phyloP scores from a whole-genome alignment of 2,329 filamentous ascomycete species.

The Fusarium xyrophilum region DNA sequence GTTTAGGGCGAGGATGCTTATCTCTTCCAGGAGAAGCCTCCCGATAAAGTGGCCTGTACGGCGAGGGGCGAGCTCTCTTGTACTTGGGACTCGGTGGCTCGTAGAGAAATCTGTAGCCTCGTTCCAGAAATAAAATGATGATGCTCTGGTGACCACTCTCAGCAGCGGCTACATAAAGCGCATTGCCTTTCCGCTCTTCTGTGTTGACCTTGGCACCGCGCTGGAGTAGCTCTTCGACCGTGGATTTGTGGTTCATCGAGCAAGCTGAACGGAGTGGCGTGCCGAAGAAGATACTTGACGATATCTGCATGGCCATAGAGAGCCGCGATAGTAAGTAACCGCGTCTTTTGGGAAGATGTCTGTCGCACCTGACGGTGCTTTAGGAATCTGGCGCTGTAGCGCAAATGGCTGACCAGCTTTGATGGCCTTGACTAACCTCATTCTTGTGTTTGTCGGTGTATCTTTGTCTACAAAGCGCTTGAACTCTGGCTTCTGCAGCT shows the following conservation, averaged over 20 bases:
- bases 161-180: slow-evolving; percentile 13
- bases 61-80: not conserved
- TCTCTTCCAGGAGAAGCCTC: not conserved
- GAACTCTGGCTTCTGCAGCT: not conserved
- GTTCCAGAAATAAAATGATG: not conserved
- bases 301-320: not conserved
- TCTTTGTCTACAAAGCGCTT: not conserved
- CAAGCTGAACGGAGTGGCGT: slow-evolving; percentile 7
- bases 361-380: rapidly evolving
- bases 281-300: slow-evolving; percentile 5
- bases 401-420: not conserved
- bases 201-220: not conserved
- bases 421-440: not conserved
- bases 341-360: not conserved
- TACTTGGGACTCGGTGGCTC: not conserved
- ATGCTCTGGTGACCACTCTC: slow-evolving; percentile 12
- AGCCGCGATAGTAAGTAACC: not conserved
- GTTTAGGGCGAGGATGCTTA: not conserved
- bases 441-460: not conserved
- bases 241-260: not conserved
- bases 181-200: not conserved
- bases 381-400: not conserved
- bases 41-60: not conserved
- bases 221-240: slow-evolving; percentile 1
- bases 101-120: not conserved